Conservation (phyloP, 2,329 filamentous ascomycete genomes). For the Sphaerulina populicola region DNA sequence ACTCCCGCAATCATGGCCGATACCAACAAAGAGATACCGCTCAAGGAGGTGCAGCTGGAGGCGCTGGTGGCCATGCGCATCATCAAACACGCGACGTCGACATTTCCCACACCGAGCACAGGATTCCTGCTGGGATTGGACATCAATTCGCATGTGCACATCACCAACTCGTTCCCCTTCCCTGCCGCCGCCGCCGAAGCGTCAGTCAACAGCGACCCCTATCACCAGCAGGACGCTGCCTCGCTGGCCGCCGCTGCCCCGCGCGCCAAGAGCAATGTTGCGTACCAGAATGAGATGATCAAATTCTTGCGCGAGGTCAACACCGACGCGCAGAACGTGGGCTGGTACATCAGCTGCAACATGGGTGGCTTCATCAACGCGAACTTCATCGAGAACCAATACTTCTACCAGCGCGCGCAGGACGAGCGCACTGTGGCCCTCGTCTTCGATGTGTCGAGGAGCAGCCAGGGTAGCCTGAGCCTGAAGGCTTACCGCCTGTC, state of each 20-base stretch:
- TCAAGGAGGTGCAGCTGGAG: constrained; percentile 75
- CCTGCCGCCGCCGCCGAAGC: constrained; percentile 61
- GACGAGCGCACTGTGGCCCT: constrained; percentile 82
- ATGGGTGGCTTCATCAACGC: constrained; percentile 98
- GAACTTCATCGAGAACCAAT: constrained; percentile 96
- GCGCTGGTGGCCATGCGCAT: constrained; percentile 97
- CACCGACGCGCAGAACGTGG: constrained; percentile 93
- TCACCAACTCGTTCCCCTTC: constrained; percentile 94
- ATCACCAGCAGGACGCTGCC: constrained; percentile 64
- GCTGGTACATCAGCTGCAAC: constrained; percentile 97
- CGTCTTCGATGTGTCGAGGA: constrained; percentile 91
- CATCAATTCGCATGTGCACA: constrained; percentile 66
- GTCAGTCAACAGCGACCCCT: constrained; percentile 49
- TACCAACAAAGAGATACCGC: constrained; percentile 43
- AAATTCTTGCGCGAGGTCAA: constrained; percentile 94
- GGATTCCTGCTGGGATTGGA: constrained; percentile 93
- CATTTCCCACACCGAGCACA: constrained; percentile 81
- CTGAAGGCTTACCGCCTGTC: constrained; percentile 86
- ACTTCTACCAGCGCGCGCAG: constrained; percentile 85
- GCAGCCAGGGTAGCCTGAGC: constrained; percentile 82
- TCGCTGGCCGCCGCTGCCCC: constrained; percentile 78
- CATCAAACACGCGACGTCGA: constrained; percentile 84
- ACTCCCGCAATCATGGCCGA: constrained; percentile 25
- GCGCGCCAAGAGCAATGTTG: constrained; percentile 77
- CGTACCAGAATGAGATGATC: constrained; percentile 95